Conservation (phyloP, 164 flowering plant species). For the Houttuynia cordata region DNA sequence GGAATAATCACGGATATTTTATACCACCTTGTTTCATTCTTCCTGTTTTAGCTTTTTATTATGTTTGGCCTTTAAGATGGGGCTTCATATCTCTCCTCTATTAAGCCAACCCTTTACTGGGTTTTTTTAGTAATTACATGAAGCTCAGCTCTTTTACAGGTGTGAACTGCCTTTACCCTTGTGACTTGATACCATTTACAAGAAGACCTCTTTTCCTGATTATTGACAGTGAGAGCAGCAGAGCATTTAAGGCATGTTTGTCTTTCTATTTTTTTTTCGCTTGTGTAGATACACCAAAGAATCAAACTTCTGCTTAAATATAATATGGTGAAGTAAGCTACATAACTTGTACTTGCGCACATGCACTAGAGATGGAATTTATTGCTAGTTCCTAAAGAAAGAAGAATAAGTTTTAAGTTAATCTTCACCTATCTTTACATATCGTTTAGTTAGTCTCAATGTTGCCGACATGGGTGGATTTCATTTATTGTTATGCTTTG, state of each 20-base stretch:
- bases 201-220: conserved; percentile 80
- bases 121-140: not conserved
- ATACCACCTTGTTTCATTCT: too few relatives aligned
- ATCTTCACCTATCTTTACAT: too few relatives aligned
- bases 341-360: too few relatives aligned
- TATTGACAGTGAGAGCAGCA: conserved; percentile 78
- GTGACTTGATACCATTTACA: conserved; percentile 85
- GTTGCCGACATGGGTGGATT: too few relatives aligned
- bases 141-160: conserved; percentile 36
- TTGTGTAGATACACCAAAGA: not conserved
- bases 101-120: not conserved
- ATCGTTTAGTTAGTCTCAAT: too few relatives aligned
- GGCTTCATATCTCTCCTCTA: not conserved
- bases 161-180: conserved; percentile 59
- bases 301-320: not conserved
- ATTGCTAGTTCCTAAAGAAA: too few relatives aligned
- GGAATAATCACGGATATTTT: too few relatives aligned
- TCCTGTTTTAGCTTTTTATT: not conserved
- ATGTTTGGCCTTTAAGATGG: not conserved
- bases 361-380: too few relatives aligned
- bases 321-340: not conserved
- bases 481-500: too few relatives aligned
- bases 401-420: too few relatives aligned
- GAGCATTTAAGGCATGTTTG: conserved; percentile 70
- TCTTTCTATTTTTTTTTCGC: not conserved